Evolutionary conservation across 1,284 basidiomycete species (phyloP), one percentile per base, ranked within the genome.

Genomic region (Moniliella sp.): DNA sequence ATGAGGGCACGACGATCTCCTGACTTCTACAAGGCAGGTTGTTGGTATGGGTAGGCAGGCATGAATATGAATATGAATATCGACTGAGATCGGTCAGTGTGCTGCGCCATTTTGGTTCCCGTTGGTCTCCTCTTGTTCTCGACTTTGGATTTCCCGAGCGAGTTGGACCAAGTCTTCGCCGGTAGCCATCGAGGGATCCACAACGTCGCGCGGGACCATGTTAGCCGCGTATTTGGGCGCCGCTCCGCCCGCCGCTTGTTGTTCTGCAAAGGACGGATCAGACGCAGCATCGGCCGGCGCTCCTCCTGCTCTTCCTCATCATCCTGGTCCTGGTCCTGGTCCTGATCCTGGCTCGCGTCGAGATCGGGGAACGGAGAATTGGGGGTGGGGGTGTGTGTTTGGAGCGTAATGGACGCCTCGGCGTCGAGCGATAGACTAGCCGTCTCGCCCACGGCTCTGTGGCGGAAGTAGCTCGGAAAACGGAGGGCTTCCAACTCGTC

Each of bases 401-500:
- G 21, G n/a, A n/a, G n/a, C n/a, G n/a, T n/a, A n/a, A n/a, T n/a
- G n/a, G n/a, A n/a, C n/a, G n/a, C n/a, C n/a, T n/a, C n/a, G n/a
- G n/a, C n/a, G n/a, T n/a, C n/a, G n/a, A 23, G 7, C 21, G n/a
- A 7, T 23, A 7, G 8, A 7, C n/a, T 23, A 7, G 7, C n/a
- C 21, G 21, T 23, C 8, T 7, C 7, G 8, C 8, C 21, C 21
- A 23, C n/a, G 8, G 8, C 8, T 7, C 21, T 23, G 7, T n/a
- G n/a, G 21, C n/a, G 8, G 21, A 23, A 23, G 7, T 7, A n/a
- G 21, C 21, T 23, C n/a, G 15, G 14, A 11, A 15, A 27, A 27
- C 36, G 25, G 27, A 35, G 27, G 3, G 17, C 28, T 17, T 67
- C 65, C 0, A 94, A 68, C 32, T 84, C 78, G 18, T 76, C 70